Evolutionary conservation across 768 basidiomycete species (phyloP), one percentile per base, ranked within the genome.

Genomic region (Coprinellus micaceus): DNA sequence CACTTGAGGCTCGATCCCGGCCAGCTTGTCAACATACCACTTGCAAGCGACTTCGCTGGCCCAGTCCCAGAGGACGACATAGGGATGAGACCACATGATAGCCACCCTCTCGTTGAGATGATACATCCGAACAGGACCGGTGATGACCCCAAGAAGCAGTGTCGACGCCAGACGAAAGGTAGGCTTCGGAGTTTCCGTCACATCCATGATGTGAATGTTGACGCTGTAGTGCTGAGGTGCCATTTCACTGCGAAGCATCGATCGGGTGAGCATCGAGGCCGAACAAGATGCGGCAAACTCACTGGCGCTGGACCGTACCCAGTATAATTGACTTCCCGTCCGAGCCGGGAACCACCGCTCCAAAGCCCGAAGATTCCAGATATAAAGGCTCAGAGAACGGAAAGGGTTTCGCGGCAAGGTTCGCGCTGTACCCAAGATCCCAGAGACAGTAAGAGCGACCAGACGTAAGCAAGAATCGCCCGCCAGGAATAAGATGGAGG

Each of bases 401-500:
- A 47, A 13, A 13, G 7, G 45, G 12, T 26, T 47, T 47, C 25
- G 25, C 17, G 7, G 12, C 7, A 3, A 10, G 7, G 45, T 22
- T 26, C 4, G 25, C 25, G 45, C 45, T 47, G 17, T 47, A 28
- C 24, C 45, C 45, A 4, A 60, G 49, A 28, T 60, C 58, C 55
- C 55, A 60, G 11, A 60, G 28, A 19, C 26, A 28, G 11, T 6
- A 47, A 7, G 9, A 22, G 13, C 26, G 24, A 12, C 29, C 26
- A 2, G 9, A 15, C 3, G 55, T 57, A 3, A 60, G 15, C 13
- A 60, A 55, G 33, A 56, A 60, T 11, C 58, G 58, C 7, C 58
- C 58, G 9, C 58, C 58, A 33, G 58, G 55, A 19, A 60, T 26
- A 22, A 60, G 39, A 44, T 39, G n/a, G 26, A 49, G 19, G 6